A percentile compares a stretch with the other conserved stretches of the same genome.
Evolutionary conservation across 345 rosid genomes (phyloP).

Genomic region (Mangifera indica): DNA sequence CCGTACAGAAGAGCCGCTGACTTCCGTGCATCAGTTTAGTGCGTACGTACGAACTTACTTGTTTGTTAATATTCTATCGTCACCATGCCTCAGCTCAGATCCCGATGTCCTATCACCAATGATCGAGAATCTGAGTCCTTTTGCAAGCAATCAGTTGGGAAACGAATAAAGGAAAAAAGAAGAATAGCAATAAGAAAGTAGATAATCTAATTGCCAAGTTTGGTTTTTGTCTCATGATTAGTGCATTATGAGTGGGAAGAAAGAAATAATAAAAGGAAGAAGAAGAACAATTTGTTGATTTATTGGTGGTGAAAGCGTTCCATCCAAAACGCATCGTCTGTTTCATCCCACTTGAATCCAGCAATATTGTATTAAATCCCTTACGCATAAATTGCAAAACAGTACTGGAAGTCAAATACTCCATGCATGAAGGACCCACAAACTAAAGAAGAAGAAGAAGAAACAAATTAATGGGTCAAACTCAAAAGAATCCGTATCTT

Average conservation of each 20-base stretch:
- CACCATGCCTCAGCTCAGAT: not conserved
- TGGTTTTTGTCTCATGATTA: not conserved
- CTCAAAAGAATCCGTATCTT: not conserved
- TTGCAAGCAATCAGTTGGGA: not conserved
- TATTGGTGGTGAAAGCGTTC: not conserved
- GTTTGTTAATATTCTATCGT: not conserved
- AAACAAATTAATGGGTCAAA: not conserved
- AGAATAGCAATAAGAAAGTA: not conserved
- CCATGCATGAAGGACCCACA: constrained; percentile 15
- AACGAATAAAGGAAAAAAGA: not conserved
- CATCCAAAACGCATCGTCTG: constrained; percentile 1
- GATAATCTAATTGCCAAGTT: not conserved
- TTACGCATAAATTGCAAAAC: not conserved
- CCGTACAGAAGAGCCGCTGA: not conserved
- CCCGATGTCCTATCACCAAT: not conserved
- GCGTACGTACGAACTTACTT: not conserved
- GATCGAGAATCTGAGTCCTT: not conserved
- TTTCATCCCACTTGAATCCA: constrained; percentile 13
- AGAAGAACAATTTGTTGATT: no score
- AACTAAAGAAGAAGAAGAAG: not conserved
- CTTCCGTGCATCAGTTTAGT: not conserved
- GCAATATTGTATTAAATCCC: constrained; percentile 20
- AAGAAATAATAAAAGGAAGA: not conserved
- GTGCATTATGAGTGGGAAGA: not conserved
- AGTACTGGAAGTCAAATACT: not conserved